phyloP scores from a whole-genome alignment of 768 basidiomycete species.

The Termitomyces sp. region DNA sequence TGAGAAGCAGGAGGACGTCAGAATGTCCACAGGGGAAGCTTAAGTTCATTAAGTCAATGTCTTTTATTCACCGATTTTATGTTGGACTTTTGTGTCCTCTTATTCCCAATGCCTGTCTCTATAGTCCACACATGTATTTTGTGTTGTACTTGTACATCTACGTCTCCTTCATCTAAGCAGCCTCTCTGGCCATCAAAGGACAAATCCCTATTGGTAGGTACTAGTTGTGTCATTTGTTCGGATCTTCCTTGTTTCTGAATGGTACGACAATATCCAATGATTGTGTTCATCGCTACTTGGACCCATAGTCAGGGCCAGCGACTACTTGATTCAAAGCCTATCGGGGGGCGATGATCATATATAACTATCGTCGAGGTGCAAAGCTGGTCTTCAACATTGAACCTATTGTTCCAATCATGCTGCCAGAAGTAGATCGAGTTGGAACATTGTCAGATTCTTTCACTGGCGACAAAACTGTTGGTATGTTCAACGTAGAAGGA shows the following conservation, averaged over 20 bases:
- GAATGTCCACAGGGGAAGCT: neutral
- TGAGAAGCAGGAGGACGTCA: slow-evolving; percentile 4
- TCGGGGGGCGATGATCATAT: neutral
- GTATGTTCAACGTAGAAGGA: slow-evolving; percentile 46
- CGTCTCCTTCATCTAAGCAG: neutral
- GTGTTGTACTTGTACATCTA: neutral
- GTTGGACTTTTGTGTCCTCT: neutral
- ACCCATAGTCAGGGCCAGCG: no score
- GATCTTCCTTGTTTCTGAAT: neutral
- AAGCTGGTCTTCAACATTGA: slow-evolving; percentile 19
- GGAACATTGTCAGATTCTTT: slow-evolving; percentile 50
- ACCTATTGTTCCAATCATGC: slow-evolving; percentile 19
- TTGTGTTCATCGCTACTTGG: neutral
- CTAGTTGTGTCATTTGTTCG: neutral
- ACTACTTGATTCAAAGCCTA: neutral
- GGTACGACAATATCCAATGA: neutral
- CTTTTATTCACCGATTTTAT: no score
- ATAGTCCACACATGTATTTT: neutral
- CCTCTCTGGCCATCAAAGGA: neutral
- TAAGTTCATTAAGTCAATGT: no score
- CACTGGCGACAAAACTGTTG: slow-evolving; percentile 61
- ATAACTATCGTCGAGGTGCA: slow-evolving; percentile 4
- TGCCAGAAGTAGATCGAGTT: slow-evolving; percentile 32
- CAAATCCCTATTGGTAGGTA: neutral
- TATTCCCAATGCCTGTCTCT: neutral